Base-by-base conservation (phyloP, 1,139 yeast genomes). In the Yarrowia galli region DNA sequence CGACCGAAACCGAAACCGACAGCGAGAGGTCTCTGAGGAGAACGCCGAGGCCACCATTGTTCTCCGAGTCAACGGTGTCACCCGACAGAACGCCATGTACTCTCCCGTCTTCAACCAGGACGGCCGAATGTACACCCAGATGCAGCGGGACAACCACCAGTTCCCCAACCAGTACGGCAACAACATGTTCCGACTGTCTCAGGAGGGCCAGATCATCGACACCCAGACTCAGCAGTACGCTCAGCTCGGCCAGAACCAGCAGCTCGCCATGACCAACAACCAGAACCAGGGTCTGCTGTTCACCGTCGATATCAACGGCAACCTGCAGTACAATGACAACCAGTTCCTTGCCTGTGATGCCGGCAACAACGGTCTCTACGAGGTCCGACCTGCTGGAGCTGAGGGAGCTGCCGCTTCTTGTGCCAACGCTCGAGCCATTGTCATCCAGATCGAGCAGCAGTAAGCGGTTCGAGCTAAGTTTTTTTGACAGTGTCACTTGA, bases 371-470 rank as follows among this genome's bases (percentile, higher is more conserved):
- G 61, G 61, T 6, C 46, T 54, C 18, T 54, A 40, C 48, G 61
- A 54, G 61, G 61, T 54, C 16, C 61, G 48, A 40, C 61, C 61
- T 25, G 25, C 61, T 10, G 61, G 61, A 12, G 46, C 61, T 8
- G 38, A 40, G 61, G 61, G 61, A n/a, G 61, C 61, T 25, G 61
- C 61, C 8, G 61, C 61, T 13, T n/a, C 46, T 35, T 54, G 61
- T 25, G 15, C 46, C 36, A 40, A 54, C 36, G 48, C 61, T n/a
- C 61, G 40, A 23, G 46, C 61, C 46, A 54, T 54, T 54, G 22
- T 40, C 36, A 54, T 54, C 28, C 46, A 25, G 36, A 40, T 54
- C 18, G 61, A 54, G 22, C 61, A 10, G 13, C 58, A 53, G 58
- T 53, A 53, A 53, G 43, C 20, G 32, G 10, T 7, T 35, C 25